Evolutionary conservation across 768 basidiomycete species (phyloP).

Genomic region (Leccinum subgranulosum): DNA sequence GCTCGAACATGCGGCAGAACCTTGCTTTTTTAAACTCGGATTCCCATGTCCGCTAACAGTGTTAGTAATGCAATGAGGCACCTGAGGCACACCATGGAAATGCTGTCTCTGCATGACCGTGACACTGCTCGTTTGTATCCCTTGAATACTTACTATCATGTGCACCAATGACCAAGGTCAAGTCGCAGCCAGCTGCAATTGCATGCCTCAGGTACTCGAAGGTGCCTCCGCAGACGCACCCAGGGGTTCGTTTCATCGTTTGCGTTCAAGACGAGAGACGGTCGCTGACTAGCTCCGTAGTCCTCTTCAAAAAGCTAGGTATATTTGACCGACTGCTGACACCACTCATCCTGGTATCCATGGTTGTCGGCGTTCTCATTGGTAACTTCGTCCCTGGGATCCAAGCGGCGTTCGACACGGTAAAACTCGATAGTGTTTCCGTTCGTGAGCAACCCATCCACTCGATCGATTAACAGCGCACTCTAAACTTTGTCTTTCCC

Average conservation of each 20-base stretch:
- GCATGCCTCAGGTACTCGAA: neutral
- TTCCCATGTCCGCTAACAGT: no score
- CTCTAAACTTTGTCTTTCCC: neutral
- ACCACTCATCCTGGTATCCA: constrained; percentile 61
- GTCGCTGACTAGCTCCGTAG: constrained; percentile 17
- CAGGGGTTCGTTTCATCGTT: constrained; percentile 2
- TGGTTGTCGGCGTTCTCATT: constrained; percentile 75
- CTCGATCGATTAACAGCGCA: neutral
- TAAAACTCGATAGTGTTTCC: constrained; percentile 67
- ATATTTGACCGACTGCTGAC: constrained; percentile 61
- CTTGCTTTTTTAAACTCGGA: no score
- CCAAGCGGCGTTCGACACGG: constrained; percentile 58
- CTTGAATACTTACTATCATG: neutral
- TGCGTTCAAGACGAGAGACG: neutral
- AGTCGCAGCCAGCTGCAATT: neutral
- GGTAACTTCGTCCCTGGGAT: constrained; percentile 64
- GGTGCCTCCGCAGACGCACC: neutral
- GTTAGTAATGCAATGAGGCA: no score
- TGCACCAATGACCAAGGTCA: neutral
- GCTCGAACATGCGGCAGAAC: no score
- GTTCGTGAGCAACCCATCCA: constrained; percentile 54
- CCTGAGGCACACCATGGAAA: no score
- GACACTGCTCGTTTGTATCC: no score
- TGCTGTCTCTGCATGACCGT: no score
- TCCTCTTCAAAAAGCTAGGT: constrained; percentile 41